Evolutionary conservation across 257 asterid species (phyloP), one percentile per base, ranked within the genome.

Genomic region (Penstemon newberryi): DNA sequence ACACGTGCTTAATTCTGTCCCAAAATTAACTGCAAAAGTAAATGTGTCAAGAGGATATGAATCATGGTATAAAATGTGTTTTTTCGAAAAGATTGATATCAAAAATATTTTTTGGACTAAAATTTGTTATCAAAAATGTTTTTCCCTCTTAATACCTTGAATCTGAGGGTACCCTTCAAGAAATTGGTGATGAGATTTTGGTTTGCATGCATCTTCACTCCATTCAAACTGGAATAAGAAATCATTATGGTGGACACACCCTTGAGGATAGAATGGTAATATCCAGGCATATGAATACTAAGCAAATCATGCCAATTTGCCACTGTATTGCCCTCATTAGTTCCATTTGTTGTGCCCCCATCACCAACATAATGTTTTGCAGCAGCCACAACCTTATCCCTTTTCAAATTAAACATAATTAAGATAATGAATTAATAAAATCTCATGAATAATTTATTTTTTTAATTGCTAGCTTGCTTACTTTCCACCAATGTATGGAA

Each of bases 161-260:
- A 69, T 45, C 45, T 69, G 58, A 69, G 73, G 6, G 58, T 38
- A 5, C 43, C 60, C 18, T 72, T 72, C 45, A 72, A 66, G 58
- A 43, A 72, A 44, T 46, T 15, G 10, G 70, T 71, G 53, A 71
- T 40, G 0, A 63, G 70, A 38, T 55, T 6, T 18, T 4, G 44
- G 42, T 63, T 64, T 4, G 60, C 52, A 18, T 63, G 71, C 71
- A 72, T 72, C n/a, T 72, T 69, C 5, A 6, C 7, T 8, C 76
- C 76, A 19, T 72, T 72, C 76, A 66, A 72, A 56, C 76, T 72
- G 8, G 76, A 72, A 37, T 72, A 72, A 15, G 76, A 72, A 47
- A 64, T 59, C 71, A 64, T 63, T 4, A 72, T 12, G 3, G 71
- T 72, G 3, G 71, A 45, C 3, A 72, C 71, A 39, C 71, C 71